phyloP scores from a whole-genome alignment of 257 asterid genomes.

The Capsicum rhomboideum region DNA sequence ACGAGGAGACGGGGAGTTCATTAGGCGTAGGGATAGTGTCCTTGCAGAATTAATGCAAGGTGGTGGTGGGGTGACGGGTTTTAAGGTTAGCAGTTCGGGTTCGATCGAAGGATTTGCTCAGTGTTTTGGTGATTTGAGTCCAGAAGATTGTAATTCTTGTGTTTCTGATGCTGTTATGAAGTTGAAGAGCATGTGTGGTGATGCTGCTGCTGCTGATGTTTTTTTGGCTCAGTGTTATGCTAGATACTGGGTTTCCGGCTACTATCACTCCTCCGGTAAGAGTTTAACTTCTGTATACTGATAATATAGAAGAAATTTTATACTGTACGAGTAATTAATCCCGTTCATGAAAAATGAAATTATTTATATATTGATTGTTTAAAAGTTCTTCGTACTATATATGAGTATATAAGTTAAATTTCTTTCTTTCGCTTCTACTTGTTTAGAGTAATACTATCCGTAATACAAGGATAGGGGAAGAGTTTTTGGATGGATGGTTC shows the following conservation, averaged over 20 bases:
- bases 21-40: conserved; percentile 50
- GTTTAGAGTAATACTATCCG: neutral
- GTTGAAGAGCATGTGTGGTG: conserved; percentile 29
- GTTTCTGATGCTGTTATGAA: conserved; percentile 24
- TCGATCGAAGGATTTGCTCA: conserved; percentile 27
- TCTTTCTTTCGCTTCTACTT: neutral
- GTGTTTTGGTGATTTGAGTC: conserved; percentile 31
- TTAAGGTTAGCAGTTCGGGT: conserved; percentile 38
- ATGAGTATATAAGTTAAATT: neutral
- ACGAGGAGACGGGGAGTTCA: conserved; percentile 37
- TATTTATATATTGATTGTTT: neutral
- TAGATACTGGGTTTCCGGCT: conserved; percentile 37
- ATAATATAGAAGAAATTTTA: neutral
- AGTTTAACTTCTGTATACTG: neutral
- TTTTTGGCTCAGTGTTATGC: conserved; percentile 38
- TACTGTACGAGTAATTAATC: no score
- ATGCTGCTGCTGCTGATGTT: conserved; percentile 31
- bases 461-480: neutral
- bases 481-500: neutral
- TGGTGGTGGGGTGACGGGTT: conserved; percentile 25
- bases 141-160: conserved; percentile 29
- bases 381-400: neutral
- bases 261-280: conserved; percentile 24
- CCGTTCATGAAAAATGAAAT: neutral
- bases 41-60: conserved; percentile 29